phyloP scores from a whole-genome alignment of 129 eudicot genomes.

The Flaveria linearis region DNA sequence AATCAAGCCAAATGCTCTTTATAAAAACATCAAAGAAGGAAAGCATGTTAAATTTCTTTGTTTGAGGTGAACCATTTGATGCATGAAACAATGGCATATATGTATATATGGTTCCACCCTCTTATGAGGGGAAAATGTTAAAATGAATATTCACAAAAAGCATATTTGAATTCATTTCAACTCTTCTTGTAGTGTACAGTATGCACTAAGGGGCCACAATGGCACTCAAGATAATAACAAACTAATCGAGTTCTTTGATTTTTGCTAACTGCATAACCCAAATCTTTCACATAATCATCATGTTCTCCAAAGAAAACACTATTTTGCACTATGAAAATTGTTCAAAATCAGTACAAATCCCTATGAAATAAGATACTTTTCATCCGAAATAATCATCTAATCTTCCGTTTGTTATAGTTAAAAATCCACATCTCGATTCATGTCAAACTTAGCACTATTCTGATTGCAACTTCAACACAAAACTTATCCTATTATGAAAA shows the following conservation, averaged over 20 bases:
- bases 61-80: no score
- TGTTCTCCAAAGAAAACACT: neutral
- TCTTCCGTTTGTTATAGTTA: neutral
- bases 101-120: no score
- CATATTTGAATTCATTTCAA: neutral
- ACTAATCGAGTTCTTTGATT: neutral
- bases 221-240: neutral
- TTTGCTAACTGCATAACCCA: neutral
- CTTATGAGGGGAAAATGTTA: neutral
- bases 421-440: neutral
- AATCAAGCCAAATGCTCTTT: no score
- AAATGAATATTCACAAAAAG: neutral
- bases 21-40: neutral
- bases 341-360: neutral
- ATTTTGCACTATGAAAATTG: neutral
- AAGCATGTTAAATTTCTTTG: neutral
- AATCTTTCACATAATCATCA: neutral
- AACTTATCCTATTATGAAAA: no score
- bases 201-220: neutral
- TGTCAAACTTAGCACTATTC: neutral
- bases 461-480: neutral
- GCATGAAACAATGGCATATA: no score
- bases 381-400: neutral
- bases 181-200: neutral
- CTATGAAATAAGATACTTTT: neutral